phyloP scores from a whole-genome alignment of 495 filamentous ascomycete species.

The Penicillium salamii region DNA sequence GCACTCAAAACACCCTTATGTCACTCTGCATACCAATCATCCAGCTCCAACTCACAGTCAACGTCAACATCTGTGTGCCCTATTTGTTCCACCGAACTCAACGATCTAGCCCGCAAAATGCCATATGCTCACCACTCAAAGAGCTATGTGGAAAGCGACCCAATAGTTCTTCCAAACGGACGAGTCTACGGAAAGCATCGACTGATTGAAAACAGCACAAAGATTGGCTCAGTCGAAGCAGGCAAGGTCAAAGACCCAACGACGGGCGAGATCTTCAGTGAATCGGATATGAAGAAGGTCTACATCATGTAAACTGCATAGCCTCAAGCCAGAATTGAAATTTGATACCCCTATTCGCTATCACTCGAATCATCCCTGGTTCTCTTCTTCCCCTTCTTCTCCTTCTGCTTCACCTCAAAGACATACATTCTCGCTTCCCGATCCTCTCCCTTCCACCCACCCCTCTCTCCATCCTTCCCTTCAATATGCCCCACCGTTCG shows the following conservation, averaged over 20 bases:
- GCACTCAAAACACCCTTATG: constrained; percentile 95
- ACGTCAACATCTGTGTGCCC: constrained; percentile 73
- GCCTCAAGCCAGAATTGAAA: background rate
- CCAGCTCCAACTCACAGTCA: constrained; percentile 57
- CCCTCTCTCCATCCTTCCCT: constrained; percentile 50
- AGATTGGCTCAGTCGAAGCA: constrained; percentile 45
- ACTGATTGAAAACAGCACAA: constrained; percentile 72
- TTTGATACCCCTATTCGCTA: constrained; percentile 22
- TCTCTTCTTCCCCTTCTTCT: constrained; percentile 37
- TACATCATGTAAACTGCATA: constrained; percentile 65
- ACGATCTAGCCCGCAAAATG: constrained; percentile 81
- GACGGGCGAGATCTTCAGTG: constrained; percentile 63
- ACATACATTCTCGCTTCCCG: constrained; percentile 73
- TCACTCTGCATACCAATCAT: constrained; percentile 65
- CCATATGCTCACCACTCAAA: constrained; percentile 94
- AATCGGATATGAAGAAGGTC: constrained; percentile 73
- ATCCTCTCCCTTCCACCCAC: constrained; percentile 77
- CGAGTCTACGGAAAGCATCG: constrained; percentile 78
- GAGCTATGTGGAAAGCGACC: constrained; percentile 84
- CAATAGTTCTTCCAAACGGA: constrained; percentile 82
- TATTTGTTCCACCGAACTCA: constrained; percentile 92
- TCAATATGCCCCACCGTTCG: constrained; percentile 79
- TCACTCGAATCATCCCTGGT: constrained; percentile 44
- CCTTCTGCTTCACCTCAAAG: constrained; percentile 65
- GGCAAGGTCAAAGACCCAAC: constrained; percentile 80